Conservation (phyloP, 1,284 basidiomycete species). For the Bjerkandera adusta region DNA sequence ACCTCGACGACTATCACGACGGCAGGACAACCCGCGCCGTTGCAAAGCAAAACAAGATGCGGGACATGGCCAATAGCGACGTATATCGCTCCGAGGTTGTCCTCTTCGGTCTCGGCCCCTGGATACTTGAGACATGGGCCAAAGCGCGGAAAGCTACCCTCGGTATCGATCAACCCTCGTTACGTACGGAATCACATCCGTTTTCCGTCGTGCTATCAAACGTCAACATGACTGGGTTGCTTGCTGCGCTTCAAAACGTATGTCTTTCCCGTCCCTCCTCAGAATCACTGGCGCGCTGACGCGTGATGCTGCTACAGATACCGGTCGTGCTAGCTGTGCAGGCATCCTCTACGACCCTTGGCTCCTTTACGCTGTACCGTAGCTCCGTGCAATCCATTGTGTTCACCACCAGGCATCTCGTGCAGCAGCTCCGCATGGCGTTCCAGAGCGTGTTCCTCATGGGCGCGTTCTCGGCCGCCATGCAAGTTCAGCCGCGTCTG, state of each 20-base stretch:
- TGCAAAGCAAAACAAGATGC: conserved; percentile 70
- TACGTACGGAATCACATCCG: too few relatives aligned
- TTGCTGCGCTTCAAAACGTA: conserved; percentile 68
- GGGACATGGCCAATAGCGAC: conserved; percentile 68
- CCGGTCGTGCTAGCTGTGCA: conserved; percentile 71
- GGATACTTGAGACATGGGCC: conserved; percentile 77
- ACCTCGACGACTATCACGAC: conserved; percentile 36
- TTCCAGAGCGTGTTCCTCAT: conserved; percentile 81
- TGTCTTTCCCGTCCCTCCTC: conserved; percentile 23
- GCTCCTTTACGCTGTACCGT: conserved; percentile 74
- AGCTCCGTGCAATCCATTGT: conserved; percentile 72
- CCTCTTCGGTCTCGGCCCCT: conserved; percentile 77
- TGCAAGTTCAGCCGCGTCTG: conserved; percentile 63
- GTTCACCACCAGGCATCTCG: conserved; percentile 56
- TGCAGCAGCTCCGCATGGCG: conserved; percentile 62
- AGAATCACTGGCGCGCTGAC: conserved; percentile 3
- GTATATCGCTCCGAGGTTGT: conserved; percentile 71
- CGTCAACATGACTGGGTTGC: conserved; percentile 59
- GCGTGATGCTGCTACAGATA: conserved; percentile 41
- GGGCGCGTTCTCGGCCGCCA: conserved; percentile 77
- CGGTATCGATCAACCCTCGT: conserved; percentile 49
- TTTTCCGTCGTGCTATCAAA: conserved; percentile 41
- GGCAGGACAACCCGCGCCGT: conserved; percentile 49
- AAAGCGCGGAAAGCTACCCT: conserved; percentile 56
- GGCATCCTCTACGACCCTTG: conserved; percentile 69